Evolutionary conservation across 345 rosid genomes (phyloP).

Genomic region (Pugionium dolabratum): DNA sequence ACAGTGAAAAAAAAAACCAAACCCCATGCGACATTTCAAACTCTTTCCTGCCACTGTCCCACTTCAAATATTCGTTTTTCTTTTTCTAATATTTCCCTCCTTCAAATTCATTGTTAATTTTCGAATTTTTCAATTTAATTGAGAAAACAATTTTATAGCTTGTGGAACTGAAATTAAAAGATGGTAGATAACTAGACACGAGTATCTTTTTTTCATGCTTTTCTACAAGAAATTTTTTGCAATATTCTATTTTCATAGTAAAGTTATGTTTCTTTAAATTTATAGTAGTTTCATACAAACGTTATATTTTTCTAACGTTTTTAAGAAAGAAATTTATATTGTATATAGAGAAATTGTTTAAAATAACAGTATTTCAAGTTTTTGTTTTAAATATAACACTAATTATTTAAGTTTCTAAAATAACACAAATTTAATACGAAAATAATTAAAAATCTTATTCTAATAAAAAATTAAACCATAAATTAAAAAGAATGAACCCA

Average conservation of each 20-base stretch:
- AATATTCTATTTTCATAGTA: slow-evolving; percentile 35
- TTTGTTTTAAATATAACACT: no score
- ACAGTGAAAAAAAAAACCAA: slow-evolving; percentile 32
- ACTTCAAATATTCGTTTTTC: slow-evolving; percentile 23
- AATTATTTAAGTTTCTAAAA: no score
- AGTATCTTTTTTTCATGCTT: slow-evolving; percentile 39
- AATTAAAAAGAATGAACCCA: no score
- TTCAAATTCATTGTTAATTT: neutral
- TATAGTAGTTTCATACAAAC: no score
- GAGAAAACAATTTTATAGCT: neutral
- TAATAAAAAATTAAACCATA: no score
- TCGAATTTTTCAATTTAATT: neutral
- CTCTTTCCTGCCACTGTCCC: slow-evolving; percentile 16
- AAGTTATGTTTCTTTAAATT: slow-evolving; percentile 24
- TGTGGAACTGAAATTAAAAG: slow-evolving; percentile 21
- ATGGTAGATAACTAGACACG: slow-evolving; percentile 42
- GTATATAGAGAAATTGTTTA: no score
- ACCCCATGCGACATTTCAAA: slow-evolving; percentile 17
- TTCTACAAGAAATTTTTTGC: slow-evolving; percentile 18
- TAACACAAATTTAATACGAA: no score
- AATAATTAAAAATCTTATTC: no score
- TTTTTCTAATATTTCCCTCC: neutral
- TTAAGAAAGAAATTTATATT: no score
- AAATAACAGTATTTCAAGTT: no score
- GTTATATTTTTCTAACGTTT: no score